phyloP scores from a whole-genome alignment of 805 yeast species.

The Naumovozyma dairenensis region DNA sequence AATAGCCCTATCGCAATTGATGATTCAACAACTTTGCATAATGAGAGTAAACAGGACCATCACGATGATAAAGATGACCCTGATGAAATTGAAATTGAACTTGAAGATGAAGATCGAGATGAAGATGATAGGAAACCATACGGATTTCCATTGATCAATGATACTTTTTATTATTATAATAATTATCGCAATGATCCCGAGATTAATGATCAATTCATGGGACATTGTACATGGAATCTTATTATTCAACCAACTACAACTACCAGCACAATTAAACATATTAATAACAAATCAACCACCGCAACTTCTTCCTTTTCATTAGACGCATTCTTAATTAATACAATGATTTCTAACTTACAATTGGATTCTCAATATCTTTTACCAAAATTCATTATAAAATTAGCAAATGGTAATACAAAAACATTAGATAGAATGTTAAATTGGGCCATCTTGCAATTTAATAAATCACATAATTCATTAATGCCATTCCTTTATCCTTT shows the following conservation, averaged over 20 bases:
- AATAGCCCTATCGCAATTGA: background rate
- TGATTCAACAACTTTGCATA: too few relatives aligned
- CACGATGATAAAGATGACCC: background rate
- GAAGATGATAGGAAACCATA: background rate
- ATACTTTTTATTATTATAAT: constrained; percentile 18
- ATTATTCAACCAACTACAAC: constrained; percentile 3
- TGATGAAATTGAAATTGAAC: too few relatives aligned
- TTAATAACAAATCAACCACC: constrained; percentile 1
- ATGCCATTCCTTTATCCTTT: constrained; percentile 20
- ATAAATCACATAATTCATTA: constrained; percentile 14
- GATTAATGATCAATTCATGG: constrained; percentile 12
- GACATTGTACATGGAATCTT: constrained; percentile 21
- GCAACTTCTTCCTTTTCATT: too few relatives aligned
- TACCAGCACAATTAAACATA: background rate
- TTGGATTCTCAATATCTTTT: constrained; percentile 12
- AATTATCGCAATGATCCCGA: constrained; percentile 10
- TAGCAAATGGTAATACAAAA: constrained; percentile 9
- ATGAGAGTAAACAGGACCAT: too few relatives aligned
- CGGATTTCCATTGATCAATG: constrained; percentile 19
- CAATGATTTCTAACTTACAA: constrained; percentile 10
- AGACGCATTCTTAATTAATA: constrained; percentile 5
- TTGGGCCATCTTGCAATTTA: constrained; percentile 9
- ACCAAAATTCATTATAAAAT: constrained; percentile 16
- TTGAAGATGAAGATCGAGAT: too few relatives aligned
- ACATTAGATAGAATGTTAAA: constrained; percentile 6